Evolutionary conservation across 192 early-diverging fungal species (phyloP), one percentile per base, ranked within the genome.

Genomic region (Entophlyctis luteolus): DNA sequence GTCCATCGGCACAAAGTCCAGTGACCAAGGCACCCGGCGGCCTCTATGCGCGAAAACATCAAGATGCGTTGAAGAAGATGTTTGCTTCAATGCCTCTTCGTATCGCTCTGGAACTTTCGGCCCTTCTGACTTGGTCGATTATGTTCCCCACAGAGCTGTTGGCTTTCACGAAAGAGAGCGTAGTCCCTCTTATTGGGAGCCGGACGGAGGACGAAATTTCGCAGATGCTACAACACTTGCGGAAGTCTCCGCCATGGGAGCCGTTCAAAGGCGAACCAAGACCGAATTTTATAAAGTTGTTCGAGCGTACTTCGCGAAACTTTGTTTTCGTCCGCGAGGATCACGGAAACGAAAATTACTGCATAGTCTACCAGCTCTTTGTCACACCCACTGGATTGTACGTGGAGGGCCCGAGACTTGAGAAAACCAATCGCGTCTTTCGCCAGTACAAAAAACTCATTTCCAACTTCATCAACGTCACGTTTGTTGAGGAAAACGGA

Each of bases 381-480:
- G 72, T 92, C 3, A 90, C 90, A 0, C 90, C 90, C 0, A 86
- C 88, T 0, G 76, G 75, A 1, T 70, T 89, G 18, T 86, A 88
- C 68, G 68, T 88, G n/a, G 76, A 80, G 12, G 81, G 85, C 0
- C 86, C 85, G 0, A 76, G 82, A 0, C 73, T 87, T 29, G 90
- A 92, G 57, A 82, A 84, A 0, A 78, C 84, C n/a, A 92, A 92
- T 68, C 82, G 91, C 18, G 77, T 90, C n/a, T 69, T 90, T 2
- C 83, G 90, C 2, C 75, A 86, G 23, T 88, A 79, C 72, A 50
- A 54, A 5, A 36, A 72, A 0, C 66, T 80, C 14, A 35, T 68
- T 10, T 79, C 89, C 28, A 75, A 81, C 10, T 92, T 92, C 48
- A 29, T 89, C 4, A 85, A 89, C 20, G 87, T 92, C 8, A 78